Percentiles rank a stretch among this genome's conserved stretches.
These are phyloP conservation scores for Boechera divaricarpa DNA, from an alignment of 345 rosid genomes.

Conservation along the genomic window DNA sequence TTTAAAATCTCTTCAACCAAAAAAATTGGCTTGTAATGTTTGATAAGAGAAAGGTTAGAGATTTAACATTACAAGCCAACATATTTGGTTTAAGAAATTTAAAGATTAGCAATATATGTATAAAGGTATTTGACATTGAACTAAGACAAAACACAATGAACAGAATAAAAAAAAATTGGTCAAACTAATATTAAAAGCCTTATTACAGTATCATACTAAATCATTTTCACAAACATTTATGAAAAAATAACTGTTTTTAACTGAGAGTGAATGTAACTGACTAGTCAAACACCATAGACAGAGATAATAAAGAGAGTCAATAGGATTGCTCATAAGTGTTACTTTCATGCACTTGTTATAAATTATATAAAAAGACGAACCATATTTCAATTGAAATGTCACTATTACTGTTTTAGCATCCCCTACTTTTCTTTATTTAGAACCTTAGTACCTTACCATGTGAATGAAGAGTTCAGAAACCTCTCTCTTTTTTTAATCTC, in stretches of 20 bases:
- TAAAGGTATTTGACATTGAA: not conserved
- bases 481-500: not conserved
- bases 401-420: slow-evolving; percentile 35
- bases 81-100: not conserved
- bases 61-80: not conserved
- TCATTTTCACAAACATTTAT: not conserved
- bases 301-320: slow-evolving; percentile 35
- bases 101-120: not conserved
- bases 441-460: slow-evolving; percentile 43
- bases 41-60: not conserved
- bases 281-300: slow-evolving; percentile 35
- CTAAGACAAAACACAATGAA: slow-evolving; percentile 18
- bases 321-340: slow-evolving; percentile 21
- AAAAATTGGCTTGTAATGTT: not conserved
- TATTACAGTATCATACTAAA: not conserved
- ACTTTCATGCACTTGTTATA: slow-evolving; percentile 41
- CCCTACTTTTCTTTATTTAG: slow-evolving; percentile 31
- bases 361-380: slow-evolving; percentile 35
- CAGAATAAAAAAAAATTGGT: slow-evolving; percentile 21
- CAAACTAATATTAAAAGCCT: not conserved
- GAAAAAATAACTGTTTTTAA: slow-evolving; percentile 11
- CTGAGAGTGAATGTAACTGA: slow-evolving; percentile 32
- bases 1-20: slow-evolving; percentile 20
- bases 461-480: slow-evolving; percentile 38
- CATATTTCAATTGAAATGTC: slow-evolving; percentile 41